Evolutionary conservation across 768 basidiomycete species (phyloP), one percentile per base, ranked within the genome.

Genomic region (Trametes sanguinea): DNA sequence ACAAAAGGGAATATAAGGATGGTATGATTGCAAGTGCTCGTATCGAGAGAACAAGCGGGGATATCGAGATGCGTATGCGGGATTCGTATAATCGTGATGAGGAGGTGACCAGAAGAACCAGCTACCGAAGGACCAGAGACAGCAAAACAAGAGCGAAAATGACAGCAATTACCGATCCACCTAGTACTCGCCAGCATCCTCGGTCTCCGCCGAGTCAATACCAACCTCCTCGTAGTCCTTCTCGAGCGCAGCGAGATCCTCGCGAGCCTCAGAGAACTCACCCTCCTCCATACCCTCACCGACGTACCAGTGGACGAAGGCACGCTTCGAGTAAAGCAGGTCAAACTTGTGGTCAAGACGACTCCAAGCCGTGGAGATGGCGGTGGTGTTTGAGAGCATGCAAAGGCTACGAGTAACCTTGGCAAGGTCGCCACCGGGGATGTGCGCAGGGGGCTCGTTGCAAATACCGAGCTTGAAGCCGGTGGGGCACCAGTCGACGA

Each of bases 191-290:
- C 77, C 80, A 50, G 67, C 77, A 62, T 83, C 84, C 72, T 85
- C 81, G 16, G 64, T 77, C 43, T 82, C 81, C 4, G 80, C 82
- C 44, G 81, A 81, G 65, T 77, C 76, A 53, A 76, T 79, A 54
- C 86, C 84, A 67, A 88, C 94, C 74, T 97, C 93, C 74, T 94
- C 92, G 69, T 94, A 95, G 67, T 94, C 94, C 76, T 94, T 97
- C 83, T 98, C 96, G 57, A 99, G 87, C n/a, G 96, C 96, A n/a
- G 96, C 97, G 60, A 99, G 88, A 75, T 99, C 96, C 79, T 99
- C 97, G 62, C 96, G 90, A 17, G 96, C 96, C 80, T 98, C 96
- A 17, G 94, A 95, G 81, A 98, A 98, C 80, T 99, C 96, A 74
- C 96, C 96, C 84, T 89, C 87, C 74, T 89, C 86, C 86, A 89